Percentiles rank a stretch among this genome's conserved stretches.
phyloP scores from a whole-genome alignment of 768 basidiomycete species.

The Lentinus tigrinus region DNA sequence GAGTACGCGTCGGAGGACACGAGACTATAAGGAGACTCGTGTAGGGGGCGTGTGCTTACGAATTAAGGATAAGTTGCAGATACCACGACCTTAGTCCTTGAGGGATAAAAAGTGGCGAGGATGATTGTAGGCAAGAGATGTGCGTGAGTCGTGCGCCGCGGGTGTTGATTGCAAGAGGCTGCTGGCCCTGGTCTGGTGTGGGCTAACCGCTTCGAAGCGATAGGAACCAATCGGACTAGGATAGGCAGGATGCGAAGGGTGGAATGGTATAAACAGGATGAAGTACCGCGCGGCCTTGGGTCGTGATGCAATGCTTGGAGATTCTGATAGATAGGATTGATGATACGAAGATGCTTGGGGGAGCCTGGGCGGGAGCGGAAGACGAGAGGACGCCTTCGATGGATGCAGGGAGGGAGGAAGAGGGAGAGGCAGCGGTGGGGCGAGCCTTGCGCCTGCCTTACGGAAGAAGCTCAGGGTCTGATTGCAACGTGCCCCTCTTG shows the following conservation, averaged over 20 bases:
- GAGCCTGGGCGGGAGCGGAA: constrained; percentile 22
- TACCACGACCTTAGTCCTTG: constrained; percentile 43
- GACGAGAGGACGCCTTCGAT: constrained; percentile 13
- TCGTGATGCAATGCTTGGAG: constrained; percentile 45
- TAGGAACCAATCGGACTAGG: constrained; percentile 24
- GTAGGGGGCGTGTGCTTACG: constrained; percentile 29
- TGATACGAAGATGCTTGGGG: not conserved
- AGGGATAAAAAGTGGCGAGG: constrained; percentile 24
- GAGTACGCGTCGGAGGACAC: constrained; percentile 23
- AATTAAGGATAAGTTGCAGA: constrained; percentile 52
- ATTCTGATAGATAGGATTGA: constrained; percentile 32
- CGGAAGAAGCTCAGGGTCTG: constrained; percentile 55
- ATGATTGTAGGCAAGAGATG: constrained; percentile 18
- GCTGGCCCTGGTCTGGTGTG: constrained; percentile 16
- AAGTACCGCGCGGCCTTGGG: constrained; percentile 48
- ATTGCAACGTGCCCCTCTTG: constrained; percentile 76
- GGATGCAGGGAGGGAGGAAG: constrained; percentile 37
- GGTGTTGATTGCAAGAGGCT: constrained; percentile 38
- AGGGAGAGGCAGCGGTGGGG: constrained; percentile 59
- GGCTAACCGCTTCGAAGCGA: constrained; percentile 5
- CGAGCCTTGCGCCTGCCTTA: constrained; percentile 48
- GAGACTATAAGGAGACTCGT: constrained; percentile 5
- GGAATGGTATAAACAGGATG: constrained; percentile 52
- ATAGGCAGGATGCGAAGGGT: constrained; percentile 16
- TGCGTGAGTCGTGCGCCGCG: constrained; percentile 27